phyloP scores from a whole-genome alignment of 2,329 filamentous ascomycete genomes.

The Rugonectria rugulosa region DNA sequence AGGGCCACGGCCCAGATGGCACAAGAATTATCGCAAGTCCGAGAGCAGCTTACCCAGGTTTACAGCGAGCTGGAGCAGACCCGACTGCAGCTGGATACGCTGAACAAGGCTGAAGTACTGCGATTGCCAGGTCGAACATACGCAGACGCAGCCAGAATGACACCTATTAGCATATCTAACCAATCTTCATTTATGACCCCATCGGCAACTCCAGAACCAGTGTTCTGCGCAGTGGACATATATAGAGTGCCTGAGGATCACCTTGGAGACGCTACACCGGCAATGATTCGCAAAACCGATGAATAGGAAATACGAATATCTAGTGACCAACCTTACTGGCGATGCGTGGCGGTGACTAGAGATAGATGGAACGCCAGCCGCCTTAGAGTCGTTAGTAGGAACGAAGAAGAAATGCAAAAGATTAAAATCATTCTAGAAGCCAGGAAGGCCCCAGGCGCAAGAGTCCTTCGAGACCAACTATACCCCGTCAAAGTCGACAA shows the following conservation, averaged over 20 bases:
- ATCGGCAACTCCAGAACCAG: slow-evolving; percentile 9
- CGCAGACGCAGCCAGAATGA: slow-evolving; percentile 8
- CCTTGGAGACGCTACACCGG: neutral
- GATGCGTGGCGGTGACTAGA: slow-evolving; percentile 4
- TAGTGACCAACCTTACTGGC: slow-evolving; percentile 7
- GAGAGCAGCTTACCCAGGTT: slow-evolving; percentile 15
- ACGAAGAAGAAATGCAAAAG: slow-evolving; percentile 11
- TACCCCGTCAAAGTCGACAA: slow-evolving; percentile 38
- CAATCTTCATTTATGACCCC: neutral
- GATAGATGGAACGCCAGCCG: slow-evolving; percentile 10
- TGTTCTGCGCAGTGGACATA: slow-evolving; percentile 11
- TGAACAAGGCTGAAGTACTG: neutral
- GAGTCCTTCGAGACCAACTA: slow-evolving; percentile 33
- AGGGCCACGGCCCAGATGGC: slow-evolving; percentile 1
- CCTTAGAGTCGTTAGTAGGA: slow-evolving; percentile 7
- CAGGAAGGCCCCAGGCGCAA: slow-evolving; percentile 18
- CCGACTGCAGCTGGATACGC: slow-evolving; percentile 1
- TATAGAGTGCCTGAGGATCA: slow-evolving; percentile 12
- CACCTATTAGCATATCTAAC: neutral
- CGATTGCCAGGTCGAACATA: slow-evolving; percentile 1
- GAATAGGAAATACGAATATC: slow-evolving; percentile 6
- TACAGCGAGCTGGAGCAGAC: slow-evolving; percentile 11
- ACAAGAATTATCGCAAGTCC: slow-evolving; percentile 14
- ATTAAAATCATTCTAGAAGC: slow-evolving; percentile 11
- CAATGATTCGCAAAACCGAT: slow-evolving; percentile 1